phyloP scores from a whole-genome alignment of 371 early-diverging fungal genomes.

The Lichtheimia hyalospora region DNA sequence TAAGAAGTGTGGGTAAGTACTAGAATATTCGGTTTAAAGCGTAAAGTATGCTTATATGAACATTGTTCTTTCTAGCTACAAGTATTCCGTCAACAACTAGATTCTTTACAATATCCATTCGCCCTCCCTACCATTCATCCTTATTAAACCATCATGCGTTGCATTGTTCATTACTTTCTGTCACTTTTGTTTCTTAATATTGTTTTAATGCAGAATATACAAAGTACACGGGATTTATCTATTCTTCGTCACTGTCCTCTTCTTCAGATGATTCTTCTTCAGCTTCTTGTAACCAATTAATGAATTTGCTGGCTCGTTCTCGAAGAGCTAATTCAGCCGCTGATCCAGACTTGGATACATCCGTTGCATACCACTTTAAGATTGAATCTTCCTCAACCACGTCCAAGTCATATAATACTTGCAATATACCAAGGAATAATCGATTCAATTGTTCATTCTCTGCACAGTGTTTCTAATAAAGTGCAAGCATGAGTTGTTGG shows the following conservation, averaged over 20 bases:
- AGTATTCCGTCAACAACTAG: slow-evolving; percentile 42
- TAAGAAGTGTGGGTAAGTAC: slow-evolving; percentile 90
- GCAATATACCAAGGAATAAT: slow-evolving; percentile 64
- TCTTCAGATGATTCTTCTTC: slow-evolving; percentile 50
- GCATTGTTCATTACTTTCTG: neutral
- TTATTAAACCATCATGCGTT: neutral
- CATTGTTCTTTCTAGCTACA: slow-evolving; percentile 29
- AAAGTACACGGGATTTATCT: neutral
- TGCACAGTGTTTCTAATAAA: slow-evolving; percentile 42
- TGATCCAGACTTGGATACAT: slow-evolving; percentile 26
- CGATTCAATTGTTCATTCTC: slow-evolving; percentile 46
- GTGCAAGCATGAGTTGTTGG: neutral
- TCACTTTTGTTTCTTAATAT: neutral
- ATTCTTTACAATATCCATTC: neutral
- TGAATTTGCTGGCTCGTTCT: slow-evolving; percentile 54
- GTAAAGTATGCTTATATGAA: too few species aligned
- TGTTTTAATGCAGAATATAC: too few species aligned
- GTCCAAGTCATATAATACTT: slow-evolving; percentile 78
- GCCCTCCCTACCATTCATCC: neutral
- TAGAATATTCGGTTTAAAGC: neutral
- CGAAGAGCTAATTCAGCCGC: slow-evolving; percentile 37
- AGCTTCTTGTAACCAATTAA: slow-evolving; percentile 72
- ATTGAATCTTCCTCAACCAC: slow-evolving; percentile 85
- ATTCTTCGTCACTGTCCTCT: slow-evolving; percentile 24
- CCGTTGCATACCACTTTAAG: slow-evolving; percentile 69